These are phyloP conservation scores for Senecio squalidus DNA, from an alignment of 140 eudicot genomes.

Conservation along the genomic window DNA sequence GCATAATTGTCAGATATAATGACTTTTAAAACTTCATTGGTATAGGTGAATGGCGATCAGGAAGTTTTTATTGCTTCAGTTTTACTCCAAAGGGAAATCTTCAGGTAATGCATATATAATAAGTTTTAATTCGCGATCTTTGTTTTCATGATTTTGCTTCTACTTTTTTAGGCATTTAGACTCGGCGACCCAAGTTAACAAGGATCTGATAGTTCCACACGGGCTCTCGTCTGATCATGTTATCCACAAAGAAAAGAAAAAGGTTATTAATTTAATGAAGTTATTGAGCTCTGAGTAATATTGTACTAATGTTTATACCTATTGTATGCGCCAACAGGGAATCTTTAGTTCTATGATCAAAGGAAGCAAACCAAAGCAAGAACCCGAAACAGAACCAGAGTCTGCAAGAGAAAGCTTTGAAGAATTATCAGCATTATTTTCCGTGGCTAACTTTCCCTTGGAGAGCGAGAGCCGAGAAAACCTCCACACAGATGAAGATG, in stretches of 20 bases:
- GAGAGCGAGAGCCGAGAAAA: conserved; percentile 41
- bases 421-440: conserved; percentile 51
- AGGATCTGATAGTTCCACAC: conserved; percentile 43
- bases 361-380: conserved; percentile 56
- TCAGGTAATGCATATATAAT: conserved; percentile 44
- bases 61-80: conserved; percentile 64
- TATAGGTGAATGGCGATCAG: conserved; percentile 68
- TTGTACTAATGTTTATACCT: conserved; percentile 15
- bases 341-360: conserved; percentile 65
- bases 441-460: conserved; percentile 55
- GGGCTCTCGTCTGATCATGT: conserved; percentile 35
- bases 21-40: conserved; percentile 1
- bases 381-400: conserved; percentile 41
- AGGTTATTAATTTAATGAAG: conserved; percentile 38
- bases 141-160: conserved; percentile 8
- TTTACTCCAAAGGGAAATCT: conserved; percentile 51
- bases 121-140: neutral
- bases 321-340: conserved; percentile 53
- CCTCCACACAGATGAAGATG: conserved; percentile 34
- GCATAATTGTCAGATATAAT: neutral
- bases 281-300: neutral
- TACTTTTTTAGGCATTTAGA: conserved; percentile 56
- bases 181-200: conserved; percentile 50
- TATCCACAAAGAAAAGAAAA: conserved; percentile 77
- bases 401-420: conserved; percentile 47